Evolutionary conservation across 768 basidiomycete species (phyloP), one percentile per base, ranked within the genome.

Genomic region (Tylopilus subfusipes): DNA sequence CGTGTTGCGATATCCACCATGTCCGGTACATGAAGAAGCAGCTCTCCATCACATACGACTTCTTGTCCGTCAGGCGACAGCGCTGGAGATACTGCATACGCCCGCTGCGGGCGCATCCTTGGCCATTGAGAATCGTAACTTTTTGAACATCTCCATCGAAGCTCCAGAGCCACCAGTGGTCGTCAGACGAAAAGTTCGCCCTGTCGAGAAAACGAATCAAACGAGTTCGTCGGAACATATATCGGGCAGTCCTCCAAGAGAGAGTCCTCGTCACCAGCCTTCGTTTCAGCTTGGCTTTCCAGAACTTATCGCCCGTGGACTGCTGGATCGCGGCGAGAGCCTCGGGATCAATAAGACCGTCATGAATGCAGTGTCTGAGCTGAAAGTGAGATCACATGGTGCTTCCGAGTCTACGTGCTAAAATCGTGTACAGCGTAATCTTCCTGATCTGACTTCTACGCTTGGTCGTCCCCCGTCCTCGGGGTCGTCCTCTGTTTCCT

Each of bases 271-370:
- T 51, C 79, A 78, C 48, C 68, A 71, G 19, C 69, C 75, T 25
- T 72, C 73, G 34, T 71, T 74, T 27, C 72, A 76, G 36, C 73
- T 85, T 67, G 82, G 80, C 31, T 70, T 88, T 19, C 82, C 89
- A 21, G 92, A 93, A 62, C 75, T 85, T 62, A 76, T 91, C 57
- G 80, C 90, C 1, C 78, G 85, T 47, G 85, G 87, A 21, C 69
- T 93, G 46, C 61, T 90, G 56, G 89, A 93, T 66, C 77, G 83
- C 19, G 83, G 88, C 25, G 90, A 91, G 72, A 88, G 81, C 55
- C 72, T 91, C 27, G 88, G 89, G n/a, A 87, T 91, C 55, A 92
- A 92, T 68, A 89, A 84, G 70, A 88, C 88, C 0, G 73, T 92
- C 19, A 82, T 87, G 81, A 88, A 79, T 66, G 90, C 90, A 0